Percentiles rank a stretch among this genome's conserved stretches.
phyloP scores from a whole-genome alignment of 108 stramenopile genomes.

The Stephanodiscus minutulus region DNA sequence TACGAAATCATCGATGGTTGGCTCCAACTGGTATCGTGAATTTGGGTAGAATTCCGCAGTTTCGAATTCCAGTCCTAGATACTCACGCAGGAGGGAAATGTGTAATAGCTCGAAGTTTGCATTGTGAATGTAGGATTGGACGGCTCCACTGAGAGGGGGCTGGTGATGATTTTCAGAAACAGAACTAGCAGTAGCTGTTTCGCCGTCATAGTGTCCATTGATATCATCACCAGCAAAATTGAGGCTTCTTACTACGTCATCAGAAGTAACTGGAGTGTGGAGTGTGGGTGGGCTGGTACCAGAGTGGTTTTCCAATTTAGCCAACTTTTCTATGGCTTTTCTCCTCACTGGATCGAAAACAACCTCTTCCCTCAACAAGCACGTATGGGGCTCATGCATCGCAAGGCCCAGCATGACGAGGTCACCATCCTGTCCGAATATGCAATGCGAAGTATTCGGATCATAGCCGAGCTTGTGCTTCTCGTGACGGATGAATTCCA shows the following conservation, averaged over 20 bases:
- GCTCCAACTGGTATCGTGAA: constrained; percentile 79
- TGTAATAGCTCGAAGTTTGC: constrained; percentile 96
- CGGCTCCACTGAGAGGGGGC: constrained; percentile 43
- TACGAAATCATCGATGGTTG: constrained; percentile 97
- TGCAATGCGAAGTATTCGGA: constrained; percentile 95
- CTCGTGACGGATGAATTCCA: constrained; percentile 94
- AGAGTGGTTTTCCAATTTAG: constrained; percentile 43
- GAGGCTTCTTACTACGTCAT: neutral
- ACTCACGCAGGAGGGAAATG: constrained; percentile 93
- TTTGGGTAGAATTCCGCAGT: constrained; percentile 58
- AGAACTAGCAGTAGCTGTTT: neutral
- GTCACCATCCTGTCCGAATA: constrained; percentile 99
- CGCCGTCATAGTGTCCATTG: neutral
- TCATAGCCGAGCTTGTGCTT: constrained; percentile 71
- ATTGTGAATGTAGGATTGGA: constrained; percentile 74
- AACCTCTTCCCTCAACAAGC: constrained; percentile 92
- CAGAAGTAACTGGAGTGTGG: neutral
- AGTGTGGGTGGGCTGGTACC: constrained; percentile 23
- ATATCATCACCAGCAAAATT: constrained; percentile 12
- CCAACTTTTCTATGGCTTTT: constrained; percentile 43
- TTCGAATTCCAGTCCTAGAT: constrained; percentile 93
- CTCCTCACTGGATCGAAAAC: constrained; percentile 72
- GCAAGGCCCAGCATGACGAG: constrained; percentile 98
- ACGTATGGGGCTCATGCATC: constrained; percentile 96
- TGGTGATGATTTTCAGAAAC: neutral